Evolutionary conservation across 1,284 basidiomycete species (phyloP).

Genomic region (Cryptococcus maquisensis): DNA sequence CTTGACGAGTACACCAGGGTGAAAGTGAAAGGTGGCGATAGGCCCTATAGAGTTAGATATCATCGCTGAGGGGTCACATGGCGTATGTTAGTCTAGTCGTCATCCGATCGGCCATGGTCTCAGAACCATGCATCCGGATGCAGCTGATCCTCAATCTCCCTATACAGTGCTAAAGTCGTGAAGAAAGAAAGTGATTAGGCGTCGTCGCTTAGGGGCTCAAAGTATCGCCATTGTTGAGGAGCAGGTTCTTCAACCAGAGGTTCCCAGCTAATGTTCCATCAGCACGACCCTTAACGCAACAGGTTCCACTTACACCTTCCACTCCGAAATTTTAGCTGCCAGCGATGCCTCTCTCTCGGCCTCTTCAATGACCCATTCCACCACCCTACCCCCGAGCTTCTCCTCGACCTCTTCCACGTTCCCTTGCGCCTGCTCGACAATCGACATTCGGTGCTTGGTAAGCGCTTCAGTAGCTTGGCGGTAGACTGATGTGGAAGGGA

Average conservation of each 20-base stretch:
- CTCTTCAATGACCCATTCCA: constrained; percentile 58
- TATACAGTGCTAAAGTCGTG: neutral
- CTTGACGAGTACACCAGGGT: neutral
- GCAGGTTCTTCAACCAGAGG: constrained; percentile 33
- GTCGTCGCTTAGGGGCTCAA: constrained; percentile 33
- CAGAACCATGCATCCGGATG: neutral
- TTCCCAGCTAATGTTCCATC: constrained; percentile 37
- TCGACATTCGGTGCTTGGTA: constrained; percentile 72
- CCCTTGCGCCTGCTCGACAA: constrained; percentile 65
- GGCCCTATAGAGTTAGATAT: neutral
- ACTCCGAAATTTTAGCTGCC: constrained; percentile 80
- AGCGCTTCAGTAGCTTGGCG: constrained; percentile 84
- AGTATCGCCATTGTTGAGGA: constrained; percentile 45
- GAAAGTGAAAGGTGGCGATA: neutral
- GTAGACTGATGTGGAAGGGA: constrained; percentile 81
- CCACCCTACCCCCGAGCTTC: constrained; percentile 50
- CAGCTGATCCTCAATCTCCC: neutral
- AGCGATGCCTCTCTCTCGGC: constrained; percentile 78
- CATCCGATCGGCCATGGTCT: neutral
- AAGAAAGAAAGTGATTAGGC: neutral
- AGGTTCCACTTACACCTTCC: constrained; percentile 78
- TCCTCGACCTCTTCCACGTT: constrained; percentile 66
- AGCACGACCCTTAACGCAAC: constrained; percentile 1
- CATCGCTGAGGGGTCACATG: neutral
- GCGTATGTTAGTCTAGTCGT: neutral